Evolutionary conservation across 805 yeast species (phyloP).

Genomic region (Saccharomycopsis amapae): DNA sequence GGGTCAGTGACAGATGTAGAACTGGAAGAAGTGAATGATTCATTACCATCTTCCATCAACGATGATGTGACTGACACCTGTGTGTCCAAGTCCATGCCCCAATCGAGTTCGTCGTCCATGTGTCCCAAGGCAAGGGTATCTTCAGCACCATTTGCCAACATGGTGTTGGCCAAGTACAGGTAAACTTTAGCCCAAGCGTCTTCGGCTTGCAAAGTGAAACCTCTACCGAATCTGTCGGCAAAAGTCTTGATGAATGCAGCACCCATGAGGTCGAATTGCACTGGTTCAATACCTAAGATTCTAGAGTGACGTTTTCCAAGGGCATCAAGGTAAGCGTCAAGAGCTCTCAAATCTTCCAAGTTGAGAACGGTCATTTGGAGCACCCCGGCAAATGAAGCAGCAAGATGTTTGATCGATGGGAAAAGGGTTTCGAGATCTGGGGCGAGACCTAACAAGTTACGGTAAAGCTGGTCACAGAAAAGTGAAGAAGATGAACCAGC

Average conservation of each 20-base stretch:
- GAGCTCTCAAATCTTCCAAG: conserved; percentile 48
- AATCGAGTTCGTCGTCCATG: too few species aligned
- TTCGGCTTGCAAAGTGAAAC: conserved; percentile 54
- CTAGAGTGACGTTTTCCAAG: conserved; percentile 73
- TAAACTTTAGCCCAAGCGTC: conserved; percentile 66
- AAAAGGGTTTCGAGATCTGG: conserved; percentile 56
- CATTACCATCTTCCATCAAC: too few species aligned
- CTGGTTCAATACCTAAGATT: conserved; percentile 64
- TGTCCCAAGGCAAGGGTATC: too few species aligned
- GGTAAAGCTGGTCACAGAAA: conserved; percentile 72
- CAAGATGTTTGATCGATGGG: conserved; percentile 74
- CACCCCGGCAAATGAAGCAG: conserved; percentile 74
- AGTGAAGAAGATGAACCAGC: conserved; percentile 43
- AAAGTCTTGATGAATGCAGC: conserved; percentile 62
- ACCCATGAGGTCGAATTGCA: conserved; percentile 67
- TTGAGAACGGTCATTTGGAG: conserved; percentile 58
- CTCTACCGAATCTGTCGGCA: conserved; percentile 48
- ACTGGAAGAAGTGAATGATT: too few species aligned
- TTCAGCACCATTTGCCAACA: conserved; percentile 37
- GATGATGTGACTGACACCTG: too few species aligned
- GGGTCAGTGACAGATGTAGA: too few species aligned
- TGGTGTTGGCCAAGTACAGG: conserved; percentile 59
- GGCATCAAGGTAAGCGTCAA: conserved; percentile 53
- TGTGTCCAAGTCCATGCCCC: too few species aligned
- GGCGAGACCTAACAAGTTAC: conserved; percentile 55